Evolutionary conservation across 2,329 filamentous ascomycete species (phyloP).

Genomic region (Chaetothyriales sp.): DNA sequence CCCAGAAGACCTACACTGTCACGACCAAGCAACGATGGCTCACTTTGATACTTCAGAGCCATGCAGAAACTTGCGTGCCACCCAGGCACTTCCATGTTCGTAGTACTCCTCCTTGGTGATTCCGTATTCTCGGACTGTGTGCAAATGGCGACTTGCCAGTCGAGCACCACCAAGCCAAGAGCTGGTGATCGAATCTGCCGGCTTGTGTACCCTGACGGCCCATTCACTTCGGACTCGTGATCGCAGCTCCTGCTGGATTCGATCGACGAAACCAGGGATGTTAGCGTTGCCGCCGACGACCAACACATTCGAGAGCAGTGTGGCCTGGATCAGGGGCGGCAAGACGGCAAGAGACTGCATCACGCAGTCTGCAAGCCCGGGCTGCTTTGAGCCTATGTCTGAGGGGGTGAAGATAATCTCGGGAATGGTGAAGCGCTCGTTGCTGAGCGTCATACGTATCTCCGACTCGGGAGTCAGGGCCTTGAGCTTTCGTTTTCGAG

Average conservation of each 20-base stretch:
- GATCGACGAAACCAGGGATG: slow-evolving; percentile 65
- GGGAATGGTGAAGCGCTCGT: slow-evolving; percentile 80
- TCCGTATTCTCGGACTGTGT: slow-evolving; percentile 47
- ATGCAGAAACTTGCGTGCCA: slow-evolving; percentile 50
- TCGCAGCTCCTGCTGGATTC: slow-evolving; percentile 57
- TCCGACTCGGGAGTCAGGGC: slow-evolving; percentile 43
- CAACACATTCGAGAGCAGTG: slow-evolving; percentile 70
- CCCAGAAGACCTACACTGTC: too few species aligned
- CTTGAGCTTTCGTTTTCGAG: slow-evolving; percentile 30
- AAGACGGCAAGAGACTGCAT: slow-evolving; percentile 60
- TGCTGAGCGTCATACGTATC: slow-evolving; percentile 72
- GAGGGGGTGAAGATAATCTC: slow-evolving; percentile 77
- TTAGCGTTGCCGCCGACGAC: slow-evolving; percentile 76
- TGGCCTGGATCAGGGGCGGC: slow-evolving; percentile 70
- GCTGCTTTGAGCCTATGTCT: slow-evolving; percentile 72
- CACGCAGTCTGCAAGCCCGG: slow-evolving; percentile 68
- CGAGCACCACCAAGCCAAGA: slow-evolving; percentile 77
- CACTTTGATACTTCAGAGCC: neutral
- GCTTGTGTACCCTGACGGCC: slow-evolving; percentile 55
- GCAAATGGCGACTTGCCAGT: slow-evolving; percentile 49
- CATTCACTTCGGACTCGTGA: slow-evolving; percentile 61
- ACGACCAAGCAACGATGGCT: neutral
- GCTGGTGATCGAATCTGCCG: slow-evolving; percentile 58
- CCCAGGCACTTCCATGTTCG: slow-evolving; percentile 64
- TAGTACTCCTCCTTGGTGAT: slow-evolving; percentile 87